Percentiles rank a stretch among this genome's conserved stretches.
Conservation (phyloP, 352 stramenopile species). For the Aphanomyces stellatus region DNA sequence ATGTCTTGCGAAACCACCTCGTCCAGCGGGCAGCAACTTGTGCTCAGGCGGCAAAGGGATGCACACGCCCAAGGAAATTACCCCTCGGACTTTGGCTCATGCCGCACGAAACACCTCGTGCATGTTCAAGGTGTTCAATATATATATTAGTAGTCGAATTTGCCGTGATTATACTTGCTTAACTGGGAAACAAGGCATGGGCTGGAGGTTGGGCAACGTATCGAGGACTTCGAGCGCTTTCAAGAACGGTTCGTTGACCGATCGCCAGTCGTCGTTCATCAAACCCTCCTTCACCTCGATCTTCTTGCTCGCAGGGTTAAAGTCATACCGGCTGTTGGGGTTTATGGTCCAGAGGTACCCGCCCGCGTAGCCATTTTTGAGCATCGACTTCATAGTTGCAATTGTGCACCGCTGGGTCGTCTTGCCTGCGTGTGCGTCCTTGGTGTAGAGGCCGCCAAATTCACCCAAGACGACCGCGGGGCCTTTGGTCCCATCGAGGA, state of each 20-base stretch:
- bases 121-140: too few relatives aligned
- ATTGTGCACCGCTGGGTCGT: constrained; percentile 56
- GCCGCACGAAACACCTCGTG: too few relatives aligned
- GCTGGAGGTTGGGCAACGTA: constrained; percentile 38
- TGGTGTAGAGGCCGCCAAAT: constrained; percentile 50
- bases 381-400: constrained; percentile 41
- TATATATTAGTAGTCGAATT: too few relatives aligned
- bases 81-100: too few relatives aligned
- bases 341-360: constrained; percentile 73
- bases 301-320: constrained; percentile 48
- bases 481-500: constrained; percentile 31
- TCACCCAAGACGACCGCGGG: constrained; percentile 30
- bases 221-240: constrained; percentile 48
- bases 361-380: constrained; percentile 38
- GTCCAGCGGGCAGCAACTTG: too few relatives aligned
- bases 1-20: too few relatives aligned
- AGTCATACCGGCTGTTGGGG: constrained; percentile 60
- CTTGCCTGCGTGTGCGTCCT: constrained; percentile 34
- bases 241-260: constrained; percentile 50
- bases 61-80: too few relatives aligned
- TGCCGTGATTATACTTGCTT: too few relatives aligned
- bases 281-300: constrained; percentile 51
- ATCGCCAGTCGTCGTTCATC: constrained; percentile 54
- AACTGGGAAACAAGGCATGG: too few relatives aligned
- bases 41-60: too few relatives aligned